Conservation (phyloP, 1,284 basidiomycete genomes). For the Ceratobasidium sp. region DNA sequence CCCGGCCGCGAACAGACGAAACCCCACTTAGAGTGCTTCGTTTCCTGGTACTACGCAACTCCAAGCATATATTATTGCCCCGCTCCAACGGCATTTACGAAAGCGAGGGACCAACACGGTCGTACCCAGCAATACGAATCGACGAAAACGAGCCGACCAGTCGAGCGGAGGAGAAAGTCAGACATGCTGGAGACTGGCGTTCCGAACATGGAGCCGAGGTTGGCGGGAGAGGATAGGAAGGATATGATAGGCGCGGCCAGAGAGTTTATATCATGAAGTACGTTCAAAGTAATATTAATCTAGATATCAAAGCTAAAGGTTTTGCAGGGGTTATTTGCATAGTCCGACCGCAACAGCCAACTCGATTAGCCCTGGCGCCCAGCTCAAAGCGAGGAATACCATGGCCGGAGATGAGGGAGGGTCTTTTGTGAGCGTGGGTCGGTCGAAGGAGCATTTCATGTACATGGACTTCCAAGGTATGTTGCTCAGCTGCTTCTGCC, state of each 20-base stretch:
- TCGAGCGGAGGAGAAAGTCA: slow-evolving; percentile 59
- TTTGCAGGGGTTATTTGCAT: slow-evolving; percentile 64
- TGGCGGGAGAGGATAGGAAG: too few species aligned
- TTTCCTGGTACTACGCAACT: slow-evolving; percentile 88
- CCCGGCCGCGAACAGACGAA: slow-evolving; percentile 76
- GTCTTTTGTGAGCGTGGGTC: slow-evolving; percentile 73
- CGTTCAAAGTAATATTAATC: slow-evolving; percentile 70
- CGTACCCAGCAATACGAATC: slow-evolving; percentile 75
- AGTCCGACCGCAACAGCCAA: slow-evolving; percentile 76
- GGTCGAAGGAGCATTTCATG: slow-evolving; percentile 86
- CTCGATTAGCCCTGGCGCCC: slow-evolving; percentile 76
- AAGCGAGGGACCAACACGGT: slow-evolving; percentile 57
- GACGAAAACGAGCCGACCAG: slow-evolving; percentile 58
- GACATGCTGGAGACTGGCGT: too few species aligned
- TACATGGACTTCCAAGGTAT: slow-evolving; percentile 80
- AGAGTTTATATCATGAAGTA: too few species aligned
- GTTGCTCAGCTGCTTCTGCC: slow-evolving; percentile 33
- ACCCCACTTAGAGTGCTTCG: slow-evolving; percentile 71
- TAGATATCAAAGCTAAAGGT: neutral
- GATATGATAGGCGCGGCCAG: too few species aligned
- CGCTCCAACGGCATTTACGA: slow-evolving; percentile 61
- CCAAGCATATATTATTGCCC: slow-evolving; percentile 68
- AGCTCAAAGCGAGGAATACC: slow-evolving; percentile 90
- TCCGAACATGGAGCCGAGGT: too few species aligned
- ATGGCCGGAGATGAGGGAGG: slow-evolving; percentile 73